A percentile compares a stretch with the other conserved stretches of the same genome.
phyloP scores from a whole-genome alignment of 2,329 filamentous ascomycete genomes.

The Fusarium hainanense region DNA sequence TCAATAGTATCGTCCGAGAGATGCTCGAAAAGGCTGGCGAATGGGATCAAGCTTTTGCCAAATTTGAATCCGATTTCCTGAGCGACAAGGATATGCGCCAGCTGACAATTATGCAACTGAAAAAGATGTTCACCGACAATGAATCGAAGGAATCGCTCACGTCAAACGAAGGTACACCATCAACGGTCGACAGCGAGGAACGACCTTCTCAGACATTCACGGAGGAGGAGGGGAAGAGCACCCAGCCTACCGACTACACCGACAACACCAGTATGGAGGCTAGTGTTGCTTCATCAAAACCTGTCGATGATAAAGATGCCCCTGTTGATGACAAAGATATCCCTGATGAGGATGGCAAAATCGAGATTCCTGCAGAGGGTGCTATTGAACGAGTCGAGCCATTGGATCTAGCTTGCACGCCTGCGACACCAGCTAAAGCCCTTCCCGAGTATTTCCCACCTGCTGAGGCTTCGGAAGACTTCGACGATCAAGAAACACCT shows the following conservation, averaged over 20 bases:
- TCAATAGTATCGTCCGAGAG: slow-evolving; percentile 87
- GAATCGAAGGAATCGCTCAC: slow-evolving; percentile 81
- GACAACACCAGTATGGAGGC: slow-evolving; percentile 50
- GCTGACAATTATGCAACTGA: slow-evolving; percentile 89
- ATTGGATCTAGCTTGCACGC: slow-evolving; percentile 60
- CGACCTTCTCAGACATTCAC: slow-evolving; percentile 58
- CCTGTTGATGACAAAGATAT: slow-evolving; percentile 38
- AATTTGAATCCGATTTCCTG: slow-evolving; percentile 93
- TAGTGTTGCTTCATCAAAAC: slow-evolving; percentile 46
- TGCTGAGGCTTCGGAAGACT: slow-evolving; percentile 5
- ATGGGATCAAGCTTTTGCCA: slow-evolving; percentile 90
- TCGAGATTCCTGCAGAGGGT: slow-evolving; percentile 47
- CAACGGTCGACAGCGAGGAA: slow-evolving; percentile 64
- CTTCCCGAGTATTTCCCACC: slow-evolving; percentile 17
- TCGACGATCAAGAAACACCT: slow-evolving; percentile 18
- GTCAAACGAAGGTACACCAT: slow-evolving; percentile 73
- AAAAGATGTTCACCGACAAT: slow-evolving; percentile 93
- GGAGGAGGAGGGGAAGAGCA: slow-evolving; percentile 61
- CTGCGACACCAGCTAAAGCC: slow-evolving; percentile 41
- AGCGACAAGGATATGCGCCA: slow-evolving; percentile 96
- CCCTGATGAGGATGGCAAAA: slow-evolving; percentile 48
- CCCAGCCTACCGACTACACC: slow-evolving; percentile 56
- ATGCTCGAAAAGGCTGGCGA: slow-evolving; percentile 93
- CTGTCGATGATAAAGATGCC: slow-evolving; percentile 38
- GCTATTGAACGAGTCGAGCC: slow-evolving; percentile 61